Percentiles rank a stretch among this genome's conserved stretches.
These are phyloP conservation scores for Ophiostoma montium DNA, from an alignment of 2,329 filamentous ascomycete genomes.

Conservation along the genomic window DNA sequence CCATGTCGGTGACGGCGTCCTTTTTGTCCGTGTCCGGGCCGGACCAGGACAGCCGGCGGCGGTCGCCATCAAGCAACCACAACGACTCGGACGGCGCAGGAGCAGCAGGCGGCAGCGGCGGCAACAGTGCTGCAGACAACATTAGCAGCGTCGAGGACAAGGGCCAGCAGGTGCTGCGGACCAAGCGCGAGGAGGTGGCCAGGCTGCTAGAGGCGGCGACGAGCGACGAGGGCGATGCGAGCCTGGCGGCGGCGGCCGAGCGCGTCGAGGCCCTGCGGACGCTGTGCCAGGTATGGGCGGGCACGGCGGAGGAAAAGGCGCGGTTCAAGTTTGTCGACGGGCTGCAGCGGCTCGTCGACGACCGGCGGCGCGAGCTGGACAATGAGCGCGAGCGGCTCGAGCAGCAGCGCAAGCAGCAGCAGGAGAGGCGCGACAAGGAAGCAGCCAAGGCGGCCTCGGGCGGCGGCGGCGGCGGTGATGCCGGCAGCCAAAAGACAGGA, in stretches of 20 bases:
- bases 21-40: slow-evolving; percentile 86
- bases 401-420: slow-evolving; percentile 8
- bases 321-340: slow-evolving; percentile 68
- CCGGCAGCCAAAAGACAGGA: background rate
- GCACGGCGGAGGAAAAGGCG: slow-evolving; percentile 89
- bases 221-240: slow-evolving; percentile 18
- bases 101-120: too few relatives aligned
- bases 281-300: slow-evolving; percentile 74
- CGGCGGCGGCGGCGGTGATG: background rate
- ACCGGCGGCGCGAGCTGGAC: slow-evolving; percentile 43
- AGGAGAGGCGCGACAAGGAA: background rate
- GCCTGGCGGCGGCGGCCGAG: slow-evolving; percentile 46
- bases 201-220: slow-evolving; percentile 35
- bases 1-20: slow-evolving; percentile 68
- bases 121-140: too few relatives aligned
- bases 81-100: background rate
- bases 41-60: slow-evolving; percentile 46
- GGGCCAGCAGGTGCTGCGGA: slow-evolving; percentile 64
- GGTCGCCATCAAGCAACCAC: background rate
- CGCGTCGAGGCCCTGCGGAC: slow-evolving; percentile 66
- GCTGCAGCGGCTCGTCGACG: slow-evolving; percentile 70
- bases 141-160: slow-evolving; percentile 54
- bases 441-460: background rate
- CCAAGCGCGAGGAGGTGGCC: slow-evolving; percentile 57
- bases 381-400: slow-evolving; percentile 25